Evolutionary conservation across 768 basidiomycete genomes (phyloP), one percentile per base, ranked within the genome.

Genomic region (Agaricus sinodeliciosus): DNA sequence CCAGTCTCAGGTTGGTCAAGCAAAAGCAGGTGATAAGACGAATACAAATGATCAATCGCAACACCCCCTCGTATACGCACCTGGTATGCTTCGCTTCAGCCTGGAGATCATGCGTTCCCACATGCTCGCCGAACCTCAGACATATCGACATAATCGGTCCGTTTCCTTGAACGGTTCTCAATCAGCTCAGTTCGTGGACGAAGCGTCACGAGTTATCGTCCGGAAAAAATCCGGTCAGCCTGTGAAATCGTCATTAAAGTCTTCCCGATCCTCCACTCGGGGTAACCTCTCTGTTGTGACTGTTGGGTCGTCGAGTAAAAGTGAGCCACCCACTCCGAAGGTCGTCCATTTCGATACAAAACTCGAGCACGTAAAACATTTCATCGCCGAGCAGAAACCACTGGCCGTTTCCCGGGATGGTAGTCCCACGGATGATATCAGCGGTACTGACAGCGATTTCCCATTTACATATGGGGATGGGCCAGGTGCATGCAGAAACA

Each of bases 161-260:
- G 56, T 65, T 34, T 68, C 69, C 27, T 63, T 68, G 43, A 61
- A 65, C 57, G 60, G 65, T 36, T 65, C 63, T 47, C 53, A 57
- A 35, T 57, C 58, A 34, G 54, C 60, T n/a, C 57, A 25, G 57
- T 61, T 36, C 59, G 58, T 26, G 54, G 59, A 19, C 62, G 63
- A 64, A 41, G 66, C 71, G 55, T 63, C 77, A 16, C 70, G 74
- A 48, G 71, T 87, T 48, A 28, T 51, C 43, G 72, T 91, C 31
- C 82, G 93, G 55, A 97, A 97, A 69, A 97, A 96, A 70, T 91
- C 90, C 12, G 94, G 95, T 35, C 90, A 96, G 69, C 83, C 90
- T 4, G 82, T 98, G 62, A 94, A 92, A 67, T 84, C 92, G 3
- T 92, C 94, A 2, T 77, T 97, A 58, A 98, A 96, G 71, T 73